phyloP scores from a whole-genome alignment of 805 yeast species.

The Candida lessepsii region DNA sequence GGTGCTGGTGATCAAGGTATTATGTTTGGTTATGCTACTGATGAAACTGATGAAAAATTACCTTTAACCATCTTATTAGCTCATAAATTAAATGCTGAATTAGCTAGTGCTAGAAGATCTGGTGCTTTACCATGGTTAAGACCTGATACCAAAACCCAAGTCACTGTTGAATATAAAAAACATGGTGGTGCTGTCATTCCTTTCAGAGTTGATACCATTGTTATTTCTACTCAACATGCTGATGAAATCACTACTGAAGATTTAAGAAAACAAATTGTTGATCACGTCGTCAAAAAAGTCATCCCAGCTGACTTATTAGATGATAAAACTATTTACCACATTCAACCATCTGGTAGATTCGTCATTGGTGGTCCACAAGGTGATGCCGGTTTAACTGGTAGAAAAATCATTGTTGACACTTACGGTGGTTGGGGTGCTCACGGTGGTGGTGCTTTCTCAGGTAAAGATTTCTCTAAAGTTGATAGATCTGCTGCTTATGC shows the following conservation, averaged over 20 bases:
- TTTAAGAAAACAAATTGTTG: slow-evolving; percentile 71
- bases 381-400: slow-evolving; percentile 99
- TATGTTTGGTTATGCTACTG: slow-evolving; percentile 99
- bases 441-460: slow-evolving; percentile 99
- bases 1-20: slow-evolving; percentile 99
- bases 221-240: slow-evolving; percentile 97
- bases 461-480: slow-evolving; percentile 99
- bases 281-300: slow-evolving; percentile 86
- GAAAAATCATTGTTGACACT: slow-evolving; percentile 99
- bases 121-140: slow-evolving; percentile 95
- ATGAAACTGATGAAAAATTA: slow-evolving; percentile 95
- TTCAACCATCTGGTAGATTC: slow-evolving; percentile 99
- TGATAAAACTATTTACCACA: slow-evolving; percentile 94
- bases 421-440: slow-evolving; percentile 99
- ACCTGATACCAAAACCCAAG: slow-evolving; percentile 99
- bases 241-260: slow-evolving; percentile 94
- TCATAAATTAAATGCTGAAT: slow-evolving; percentile 93
- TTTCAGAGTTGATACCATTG: slow-evolving; percentile 94
- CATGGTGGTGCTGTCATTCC: slow-evolving; percentile 96
- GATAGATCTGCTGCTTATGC: slow-evolving; percentile 99
- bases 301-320: slow-evolving; percentile 89
- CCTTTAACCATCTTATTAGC: slow-evolving; percentile 93
- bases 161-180: slow-evolving; percentile 92
- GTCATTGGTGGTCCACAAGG: slow-evolving; percentile 99
- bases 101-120: slow-evolving; percentile 96